Evolutionary conservation across 2,329 filamentous ascomycete species (phyloP), one percentile per base, ranked within the genome.

Genomic region (Chrysoporthe austroafricana): DNA sequence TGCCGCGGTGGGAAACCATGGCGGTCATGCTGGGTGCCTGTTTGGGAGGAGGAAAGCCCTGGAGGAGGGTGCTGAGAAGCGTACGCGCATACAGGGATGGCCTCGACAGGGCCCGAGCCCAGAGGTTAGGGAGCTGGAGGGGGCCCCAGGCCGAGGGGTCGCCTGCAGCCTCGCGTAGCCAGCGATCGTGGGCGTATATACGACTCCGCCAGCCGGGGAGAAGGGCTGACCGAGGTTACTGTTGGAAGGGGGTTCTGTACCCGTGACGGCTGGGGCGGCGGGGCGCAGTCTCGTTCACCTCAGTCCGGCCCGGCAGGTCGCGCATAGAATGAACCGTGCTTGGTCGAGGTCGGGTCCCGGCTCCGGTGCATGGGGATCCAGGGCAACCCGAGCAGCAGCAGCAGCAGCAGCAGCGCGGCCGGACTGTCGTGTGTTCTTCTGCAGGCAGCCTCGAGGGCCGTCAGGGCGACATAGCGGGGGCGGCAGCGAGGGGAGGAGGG

Each of bases 1-100:
- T 56, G n/a, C 73, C 64, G 67, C 68, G 63, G 71, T 73, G 46
- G 71, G 74, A 71, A 68, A 73, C 74, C 73, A 74, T 75, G 61
- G 74, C 70, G n/a, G 73, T 71, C 74, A 70, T 70, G 58, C 48
- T 46, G 32, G 62, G 59, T 50, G 54, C 39, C 32, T 52, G 21
- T 44, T 56, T 46, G 52, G 32, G 26, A 56, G 21, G 6, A 8
- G 26, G 26, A 26, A 7, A 34, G 52, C 21, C 52, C 26, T 34
- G 26, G 13, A 34, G 52, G 13, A 26, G 26, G 26, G 52, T 56
- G 32, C 48, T 46, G 16, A 50, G 66, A 21, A 57, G 44, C 18
- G 44, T 32, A 18, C 48, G 52, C 59, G 57, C 48, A 67, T 36
- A 52, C 58, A 63, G 57, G 48, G 44, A 39, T 50, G 52, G 52